Evolutionary conservation across 192 early-diverging fungal species (phyloP).

Genomic region (Umbelopsis sp.): DNA sequence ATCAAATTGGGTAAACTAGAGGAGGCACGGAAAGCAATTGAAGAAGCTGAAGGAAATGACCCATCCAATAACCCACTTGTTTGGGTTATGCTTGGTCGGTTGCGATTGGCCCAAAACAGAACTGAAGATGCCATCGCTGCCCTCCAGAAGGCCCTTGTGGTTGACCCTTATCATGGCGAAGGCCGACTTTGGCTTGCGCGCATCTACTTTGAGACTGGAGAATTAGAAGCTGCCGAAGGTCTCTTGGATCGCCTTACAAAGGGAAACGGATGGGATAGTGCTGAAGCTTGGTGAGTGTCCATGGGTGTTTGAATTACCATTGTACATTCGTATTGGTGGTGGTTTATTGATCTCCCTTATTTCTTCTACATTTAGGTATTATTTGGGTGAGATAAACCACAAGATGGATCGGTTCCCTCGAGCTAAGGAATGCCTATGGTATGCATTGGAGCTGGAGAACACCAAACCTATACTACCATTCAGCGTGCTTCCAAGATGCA

Average conservation of each 20-base stretch:
- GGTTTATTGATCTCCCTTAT: constrained; percentile 11
- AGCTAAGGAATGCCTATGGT: constrained; percentile 62
- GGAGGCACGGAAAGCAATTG: constrained; percentile 57
- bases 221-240: constrained; percentile 54
- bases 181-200: constrained; percentile 48
- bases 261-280: constrained; percentile 59
- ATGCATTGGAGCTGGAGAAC: constrained; percentile 58
- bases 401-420: constrained; percentile 39
- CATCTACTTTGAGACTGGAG: constrained; percentile 43
- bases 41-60: constrained; percentile 56
- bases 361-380: constrained; percentile 33
- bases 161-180: constrained; percentile 44
- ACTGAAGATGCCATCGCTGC: constrained; percentile 44
- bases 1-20: constrained; percentile 48
- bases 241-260: constrained; percentile 51
- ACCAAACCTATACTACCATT: constrained; percentile 55
- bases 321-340: not conserved
- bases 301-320: not conserved
- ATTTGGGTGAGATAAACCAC: constrained; percentile 51
- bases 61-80: constrained; percentile 45
- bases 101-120: constrained; percentile 39
- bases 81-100: constrained; percentile 55
- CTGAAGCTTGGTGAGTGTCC: constrained; percentile 59
- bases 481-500: constrained; percentile 41
- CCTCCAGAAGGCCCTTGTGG: constrained; percentile 49